These are phyloP conservation scores for Gastrodia elata DNA, from an alignment of 106 monocot species.

Conservation along the genomic window DNA sequence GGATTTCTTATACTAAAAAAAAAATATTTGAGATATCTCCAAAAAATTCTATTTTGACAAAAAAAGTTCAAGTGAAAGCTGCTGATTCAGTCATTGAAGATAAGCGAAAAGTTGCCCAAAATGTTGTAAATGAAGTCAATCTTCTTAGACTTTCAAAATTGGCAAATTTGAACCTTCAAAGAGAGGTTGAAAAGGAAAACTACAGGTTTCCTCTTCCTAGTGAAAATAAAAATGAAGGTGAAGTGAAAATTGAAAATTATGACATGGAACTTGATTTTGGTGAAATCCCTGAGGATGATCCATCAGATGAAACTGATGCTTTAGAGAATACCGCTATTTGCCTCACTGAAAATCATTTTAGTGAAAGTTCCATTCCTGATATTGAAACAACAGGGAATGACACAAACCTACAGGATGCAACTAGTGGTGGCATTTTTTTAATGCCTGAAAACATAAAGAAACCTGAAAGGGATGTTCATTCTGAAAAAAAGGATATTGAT, in stretches of 20 bases:
- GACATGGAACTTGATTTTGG: conserved; percentile 99
- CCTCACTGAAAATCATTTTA: conserved; percentile 22
- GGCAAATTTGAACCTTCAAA: conserved; percentile 79
- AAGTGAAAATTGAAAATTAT: conserved; percentile 87
- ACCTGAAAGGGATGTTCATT: conserved; percentile 20
- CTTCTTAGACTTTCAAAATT: conserved; percentile 81
- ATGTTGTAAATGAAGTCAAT: conserved; percentile 46
- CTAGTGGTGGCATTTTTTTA: conserved; percentile 16
- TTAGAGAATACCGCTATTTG: conserved; percentile 28
- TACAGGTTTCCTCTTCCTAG: conserved; percentile 60
- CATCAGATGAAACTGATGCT: conserved; percentile 59
- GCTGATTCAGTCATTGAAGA: conserved; percentile 29
- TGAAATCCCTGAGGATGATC: conserved; percentile 79
- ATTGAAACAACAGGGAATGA: conserved; percentile 25
- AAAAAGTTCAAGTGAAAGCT: conserved; percentile 37
- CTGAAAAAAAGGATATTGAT: conserved; percentile 31
- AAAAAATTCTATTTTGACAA: conserved; percentile 35
- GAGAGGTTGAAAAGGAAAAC: conserved; percentile 90
- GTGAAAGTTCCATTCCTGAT: conserved; percentile 19
- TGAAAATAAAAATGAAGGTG: conserved; percentile 54
- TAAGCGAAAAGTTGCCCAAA: conserved; percentile 24
- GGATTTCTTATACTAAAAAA: conserved; percentile 24
- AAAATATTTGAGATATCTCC: conserved; percentile 40
- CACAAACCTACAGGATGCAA: conserved; percentile 16
- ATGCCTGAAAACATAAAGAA: conserved; percentile 25